Evolutionary conservation across 441 rosid species (phyloP), one percentile per base, ranked within the genome.

Genomic region (Aquilaria agallochum): DNA sequence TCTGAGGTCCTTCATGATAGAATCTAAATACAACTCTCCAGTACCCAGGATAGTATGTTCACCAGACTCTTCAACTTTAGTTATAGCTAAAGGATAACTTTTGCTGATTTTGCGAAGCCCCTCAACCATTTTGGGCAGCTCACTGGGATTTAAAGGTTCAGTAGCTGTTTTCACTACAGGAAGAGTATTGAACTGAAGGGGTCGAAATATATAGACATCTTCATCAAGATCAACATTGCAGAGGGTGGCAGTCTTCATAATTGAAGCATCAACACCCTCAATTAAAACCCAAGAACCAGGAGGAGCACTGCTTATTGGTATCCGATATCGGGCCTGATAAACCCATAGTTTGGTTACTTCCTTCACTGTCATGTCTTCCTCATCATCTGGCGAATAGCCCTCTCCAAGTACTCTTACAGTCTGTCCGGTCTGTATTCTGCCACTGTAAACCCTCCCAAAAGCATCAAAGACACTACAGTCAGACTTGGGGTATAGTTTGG

Each of bases 81-180:
- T 94, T 56, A 94, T 91, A 34, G 99, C 97, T 62, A 91, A 81
- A 63, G 99, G 99, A 78, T 94, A 94, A 81, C 99, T 94, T 77
- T 94, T 91, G 75, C 99, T 94, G 69, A 94, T 94, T 77, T 94
- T 94, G 80, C 99, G 84, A 56, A 94, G 87, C 69, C 99, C 99
- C 83, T 94, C 99, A 76, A 94, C 99, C 99, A 94, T 91, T 80
- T 94, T 94, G 50, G 99, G 99, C 71, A 94, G 72, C 86, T 94
- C 99, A 73, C 99, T 94, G 47, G 99, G 97, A 77, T 94, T 94
- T 74, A 94, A 67, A 68, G 99, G 99, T 75, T 94, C 99, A 3
- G 99, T 91, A 31, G 99, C 99, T 30, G 97, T 94, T 81, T 94
- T 91, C 55, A 94, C 99, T 46, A 94, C 98, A 27, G 98, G 78